Evolutionary conservation across 306 rosid genomes (phyloP).

Genomic region (Astragalus membranaceus): DNA sequence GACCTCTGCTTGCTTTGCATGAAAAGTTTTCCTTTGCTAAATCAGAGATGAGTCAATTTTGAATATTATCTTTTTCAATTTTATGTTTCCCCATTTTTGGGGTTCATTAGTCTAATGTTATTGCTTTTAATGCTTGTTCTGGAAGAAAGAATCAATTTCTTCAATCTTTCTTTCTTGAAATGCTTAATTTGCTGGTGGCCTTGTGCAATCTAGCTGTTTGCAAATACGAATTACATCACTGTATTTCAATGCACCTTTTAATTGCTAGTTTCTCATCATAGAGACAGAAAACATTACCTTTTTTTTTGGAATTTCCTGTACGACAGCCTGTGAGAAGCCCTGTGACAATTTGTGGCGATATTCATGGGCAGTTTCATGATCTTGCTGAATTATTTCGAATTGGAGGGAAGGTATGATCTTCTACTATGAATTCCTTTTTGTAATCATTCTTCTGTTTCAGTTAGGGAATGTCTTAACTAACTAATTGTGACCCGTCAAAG

Average conservation of each 20-base stretch:
- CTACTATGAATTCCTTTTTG: conserved; percentile 25
- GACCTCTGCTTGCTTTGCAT: not conserved
- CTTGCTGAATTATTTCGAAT: conserved; percentile 98
- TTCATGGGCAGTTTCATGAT: conserved; percentile 99
- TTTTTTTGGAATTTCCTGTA: conserved; percentile 19
- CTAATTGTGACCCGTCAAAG: conserved; percentile 36
- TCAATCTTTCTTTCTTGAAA: not conserved
- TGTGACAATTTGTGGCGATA: conserved; percentile 97
- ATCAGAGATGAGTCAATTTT: not conserved
- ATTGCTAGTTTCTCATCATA: not conserved
- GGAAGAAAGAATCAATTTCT: not conserved
- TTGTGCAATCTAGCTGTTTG: not conserved
- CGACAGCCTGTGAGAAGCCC: conserved; percentile 99
- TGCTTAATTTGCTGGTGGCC: not conserved
- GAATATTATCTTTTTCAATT: not conserved
- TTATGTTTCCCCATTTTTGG: not conserved
- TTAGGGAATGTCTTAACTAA: conserved; percentile 38
- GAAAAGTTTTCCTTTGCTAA: not conserved
- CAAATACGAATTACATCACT: not conserved
- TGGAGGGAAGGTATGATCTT: conserved; percentile 93
- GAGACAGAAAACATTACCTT: conserved; percentile 12
- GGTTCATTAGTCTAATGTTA: not conserved
- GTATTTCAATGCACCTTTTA: not conserved
- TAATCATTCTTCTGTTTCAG: conserved; percentile 32
- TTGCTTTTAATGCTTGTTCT: conserved; percentile 1